These are phyloP conservation scores for Phytopythium oedochilum DNA, from an alignment of 352 stramenopile genomes.

Conservation along the genomic window DNA sequence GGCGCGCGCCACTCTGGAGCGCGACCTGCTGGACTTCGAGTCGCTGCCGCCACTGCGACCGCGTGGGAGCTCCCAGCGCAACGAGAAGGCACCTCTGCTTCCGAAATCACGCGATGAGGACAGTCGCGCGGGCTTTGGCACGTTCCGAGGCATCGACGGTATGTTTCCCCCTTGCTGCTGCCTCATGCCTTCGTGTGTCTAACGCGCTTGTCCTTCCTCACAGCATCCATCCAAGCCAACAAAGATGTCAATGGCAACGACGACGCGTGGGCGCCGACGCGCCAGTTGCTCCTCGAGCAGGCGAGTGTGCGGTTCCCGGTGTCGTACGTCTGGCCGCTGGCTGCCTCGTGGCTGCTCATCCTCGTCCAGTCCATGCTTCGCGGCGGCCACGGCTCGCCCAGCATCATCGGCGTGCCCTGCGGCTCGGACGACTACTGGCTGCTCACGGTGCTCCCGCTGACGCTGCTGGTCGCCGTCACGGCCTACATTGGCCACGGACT, in stretches of 20 bases:
- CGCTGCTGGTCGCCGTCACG: conserved; percentile 66
- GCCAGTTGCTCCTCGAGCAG: conserved; percentile 32
- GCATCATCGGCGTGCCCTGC: conserved; percentile 64
- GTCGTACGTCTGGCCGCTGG: conserved; percentile 47
- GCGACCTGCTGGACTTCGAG: conserved; percentile 65
- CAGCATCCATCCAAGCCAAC: no score
- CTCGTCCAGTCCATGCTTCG: conserved; percentile 67
- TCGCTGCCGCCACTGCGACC: conserved; percentile 38
- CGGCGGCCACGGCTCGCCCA: conserved; percentile 68
- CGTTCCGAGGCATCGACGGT: conserved; percentile 15
- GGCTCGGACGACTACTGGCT: conserved; percentile 67
- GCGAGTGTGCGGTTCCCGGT: conserved; percentile 57
- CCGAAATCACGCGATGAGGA: conserved; percentile 10
- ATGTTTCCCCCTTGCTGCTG: neutral
- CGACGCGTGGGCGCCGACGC: conserved; percentile 31
- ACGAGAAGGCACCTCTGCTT: conserved; percentile 9
- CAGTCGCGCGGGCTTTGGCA: conserved; percentile 25
- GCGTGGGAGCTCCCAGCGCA: conserved; percentile 1
- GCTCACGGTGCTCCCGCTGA: conserved; percentile 53
- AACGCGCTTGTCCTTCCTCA: neutral
- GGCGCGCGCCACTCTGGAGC: conserved; percentile 26
- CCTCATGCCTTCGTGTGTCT: neutral
- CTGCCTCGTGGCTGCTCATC: conserved; percentile 64
- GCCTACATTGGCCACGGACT: conserved; percentile 79
- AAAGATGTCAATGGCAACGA: conserved; percentile 13